phyloP scores from a whole-genome alignment of 306 rosid genomes.

The Lathyrus tuberosus region DNA sequence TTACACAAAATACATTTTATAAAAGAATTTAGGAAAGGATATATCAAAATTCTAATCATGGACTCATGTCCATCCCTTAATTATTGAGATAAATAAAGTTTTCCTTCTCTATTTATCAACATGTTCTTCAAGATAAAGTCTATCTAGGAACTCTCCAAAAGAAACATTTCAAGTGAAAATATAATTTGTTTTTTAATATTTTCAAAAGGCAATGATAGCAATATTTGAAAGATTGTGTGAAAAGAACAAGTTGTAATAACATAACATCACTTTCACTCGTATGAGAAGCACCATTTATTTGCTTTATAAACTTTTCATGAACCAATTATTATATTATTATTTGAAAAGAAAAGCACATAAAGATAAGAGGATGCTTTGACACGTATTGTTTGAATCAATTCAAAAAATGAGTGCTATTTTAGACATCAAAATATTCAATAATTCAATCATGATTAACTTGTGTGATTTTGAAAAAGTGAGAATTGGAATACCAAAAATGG shows the following conservation, averaged over 20 bases:
- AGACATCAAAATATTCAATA: conserved; percentile 11
- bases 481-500: not conserved
- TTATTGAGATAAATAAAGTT: conserved; percentile 1
- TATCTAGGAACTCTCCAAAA: conserved; percentile 28
- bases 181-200: conserved; percentile 21
- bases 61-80: not conserved
- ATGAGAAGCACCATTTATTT: conserved; percentile 30
- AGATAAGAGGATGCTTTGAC: not conserved
- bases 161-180: conserved; percentile 20
- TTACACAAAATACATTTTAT: no score
- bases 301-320: conserved; percentile 6
- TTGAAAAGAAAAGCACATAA: not conserved
- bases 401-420: conserved; percentile 1
- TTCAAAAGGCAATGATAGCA: conserved; percentile 43
- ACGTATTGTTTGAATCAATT: conserved; percentile 2
- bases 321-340: conserved; percentile 5
- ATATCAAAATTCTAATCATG: not conserved
- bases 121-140: not conserved
- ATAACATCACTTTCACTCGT: conserved; percentile 40
- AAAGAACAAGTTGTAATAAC: conserved; percentile 33
- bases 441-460: conserved; percentile 21
- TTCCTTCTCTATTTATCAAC: conserved; percentile 16
- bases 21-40: no score
- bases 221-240: conserved; percentile 37
- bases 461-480: conserved; percentile 6